Percentiles rank a stretch among this genome's conserved stretches.
These are phyloP conservation scores for Annulohypoxylon bovei DNA, from an alignment of 495 filamentous ascomycete genomes.

Conservation along the genomic window DNA sequence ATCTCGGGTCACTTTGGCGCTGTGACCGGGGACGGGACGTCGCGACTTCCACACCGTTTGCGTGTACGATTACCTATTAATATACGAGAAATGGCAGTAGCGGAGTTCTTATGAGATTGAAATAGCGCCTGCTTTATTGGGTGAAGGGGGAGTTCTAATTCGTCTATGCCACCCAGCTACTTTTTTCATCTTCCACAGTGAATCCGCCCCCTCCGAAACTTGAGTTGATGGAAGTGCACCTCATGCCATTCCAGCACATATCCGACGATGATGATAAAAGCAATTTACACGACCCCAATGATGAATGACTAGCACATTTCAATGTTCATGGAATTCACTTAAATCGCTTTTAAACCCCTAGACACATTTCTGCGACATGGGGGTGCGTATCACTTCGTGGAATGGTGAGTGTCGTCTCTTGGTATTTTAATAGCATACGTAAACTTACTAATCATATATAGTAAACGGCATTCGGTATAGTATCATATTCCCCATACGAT, in stretches of 20 bases:
- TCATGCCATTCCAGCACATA: background rate
- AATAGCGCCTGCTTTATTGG: background rate
- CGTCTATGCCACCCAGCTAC: background rate
- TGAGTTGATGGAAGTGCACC: background rate
- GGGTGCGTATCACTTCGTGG: constrained; percentile 49
- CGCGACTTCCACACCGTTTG: constrained; percentile 35
- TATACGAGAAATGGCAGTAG: background rate
- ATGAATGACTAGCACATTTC: constrained; percentile 10
- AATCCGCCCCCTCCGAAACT: background rate
- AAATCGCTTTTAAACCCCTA: background rate
- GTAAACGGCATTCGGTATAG: constrained; percentile 92
- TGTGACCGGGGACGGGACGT: constrained; percentile 11
- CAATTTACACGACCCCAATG: background rate
- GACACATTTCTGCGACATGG: constrained; percentile 34
- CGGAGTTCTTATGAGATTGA: background rate
- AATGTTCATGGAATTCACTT: background rate
- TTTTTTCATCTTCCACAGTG: background rate
- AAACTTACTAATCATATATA: constrained; percentile 50
- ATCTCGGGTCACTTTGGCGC: constrained; percentile 47
- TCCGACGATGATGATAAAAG: constrained; percentile 12
- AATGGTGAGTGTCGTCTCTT: constrained; percentile 39
- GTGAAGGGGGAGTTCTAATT: background rate
- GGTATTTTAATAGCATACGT: background rate
- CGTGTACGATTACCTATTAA: background rate
- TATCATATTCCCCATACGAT: background rate